Evolutionary conservation across 192 early-diverging fungal genomes (phyloP).

Genomic region (Backusella morwellensis): DNA sequence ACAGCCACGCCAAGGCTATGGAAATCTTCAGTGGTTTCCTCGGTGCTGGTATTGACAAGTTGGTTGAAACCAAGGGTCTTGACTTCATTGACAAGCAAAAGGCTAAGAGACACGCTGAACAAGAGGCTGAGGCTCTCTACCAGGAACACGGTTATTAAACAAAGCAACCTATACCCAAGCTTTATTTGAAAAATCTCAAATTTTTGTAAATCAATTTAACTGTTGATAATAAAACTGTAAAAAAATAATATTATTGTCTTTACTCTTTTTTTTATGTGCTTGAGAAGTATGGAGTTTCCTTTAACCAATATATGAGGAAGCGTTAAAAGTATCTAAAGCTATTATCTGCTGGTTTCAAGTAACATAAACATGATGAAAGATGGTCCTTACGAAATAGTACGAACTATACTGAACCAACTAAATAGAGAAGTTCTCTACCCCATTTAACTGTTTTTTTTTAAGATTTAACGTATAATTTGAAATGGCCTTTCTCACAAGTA

Average conservation of each 20-base stretch:
- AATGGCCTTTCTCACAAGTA: neutral
- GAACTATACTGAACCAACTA: neutral
- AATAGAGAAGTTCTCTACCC: neutral
- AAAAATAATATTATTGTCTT: neutral
- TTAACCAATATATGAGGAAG: neutral
- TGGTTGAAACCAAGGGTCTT: conserved; percentile 51
- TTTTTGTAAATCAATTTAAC: neutral
- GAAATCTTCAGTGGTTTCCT: conserved; percentile 43
- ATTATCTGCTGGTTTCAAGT: neutral
- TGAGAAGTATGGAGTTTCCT: neutral
- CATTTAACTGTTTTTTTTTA: neutral
- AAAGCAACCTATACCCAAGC: neutral
- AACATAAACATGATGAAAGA: neutral
- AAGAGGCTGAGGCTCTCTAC: conserved; percentile 33
- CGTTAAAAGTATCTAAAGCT: neutral
- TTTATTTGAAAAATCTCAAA: neutral
- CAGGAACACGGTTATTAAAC: conserved; percentile 15
- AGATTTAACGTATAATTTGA: neutral
- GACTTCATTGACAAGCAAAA: conserved; percentile 47
- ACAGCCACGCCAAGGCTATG: conserved; percentile 41
- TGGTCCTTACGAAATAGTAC: neutral
- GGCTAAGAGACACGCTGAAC: conserved; percentile 47
- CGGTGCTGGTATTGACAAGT: conserved; percentile 44
- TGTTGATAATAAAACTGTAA: neutral
- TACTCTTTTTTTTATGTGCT: neutral